Evolutionary conservation across 208 protist genomes (phyloP), one percentile per base, ranked within the genome.

Genomic region (Acanthamoeba lenticulata): DNA sequence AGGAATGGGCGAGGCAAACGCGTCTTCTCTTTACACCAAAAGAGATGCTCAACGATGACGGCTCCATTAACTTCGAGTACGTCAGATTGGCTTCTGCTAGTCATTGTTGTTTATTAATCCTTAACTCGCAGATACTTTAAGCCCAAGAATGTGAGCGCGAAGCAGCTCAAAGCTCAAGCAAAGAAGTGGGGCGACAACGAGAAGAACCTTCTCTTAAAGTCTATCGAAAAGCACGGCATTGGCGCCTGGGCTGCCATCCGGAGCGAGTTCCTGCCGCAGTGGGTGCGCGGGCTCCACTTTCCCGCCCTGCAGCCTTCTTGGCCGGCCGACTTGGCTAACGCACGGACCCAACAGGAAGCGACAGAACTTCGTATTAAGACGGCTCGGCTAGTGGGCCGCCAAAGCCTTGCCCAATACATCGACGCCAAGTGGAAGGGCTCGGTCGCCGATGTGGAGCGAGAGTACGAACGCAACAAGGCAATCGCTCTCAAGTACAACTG

Each of bases 91-190:
- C n/a, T n/a, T n/a, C n/a, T n/a, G n/a, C n/a, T n/a, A n/a, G n/a
- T n/a, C n/a, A n/a, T n/a, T n/a, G n/a, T n/a, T n/a, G n/a, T n/a
- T n/a, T n/a, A n/a, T n/a, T n/a, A n/a, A n/a, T n/a, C n/a, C n/a
- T n/a, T n/a, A n/a, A n/a, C n/a, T n/a, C n/a, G n/a, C 77, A 90
- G 81, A 1, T 90, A 90, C 34, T 90, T 90, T 21, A 90, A 90
- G 27, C 81, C 81, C 1, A 90, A 90, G 81, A 90, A 90, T 24
- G 38, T 67, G 36, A 90, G 72, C 42, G 72, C 72, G 40, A 83
- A 55, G 72, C 72, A 83, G 72, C 38, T 83, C 13, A 83, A 90
- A 47, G 52, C 52, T 1, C 49, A 69, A 29, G 49, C 52, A 29
- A 90, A 90, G 81, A 90, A 67, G 52, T 90, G 81, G 81, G 52